phyloP scores from a whole-genome alignment of 768 basidiomycete genomes.

The Tubosaeta sp. region DNA sequence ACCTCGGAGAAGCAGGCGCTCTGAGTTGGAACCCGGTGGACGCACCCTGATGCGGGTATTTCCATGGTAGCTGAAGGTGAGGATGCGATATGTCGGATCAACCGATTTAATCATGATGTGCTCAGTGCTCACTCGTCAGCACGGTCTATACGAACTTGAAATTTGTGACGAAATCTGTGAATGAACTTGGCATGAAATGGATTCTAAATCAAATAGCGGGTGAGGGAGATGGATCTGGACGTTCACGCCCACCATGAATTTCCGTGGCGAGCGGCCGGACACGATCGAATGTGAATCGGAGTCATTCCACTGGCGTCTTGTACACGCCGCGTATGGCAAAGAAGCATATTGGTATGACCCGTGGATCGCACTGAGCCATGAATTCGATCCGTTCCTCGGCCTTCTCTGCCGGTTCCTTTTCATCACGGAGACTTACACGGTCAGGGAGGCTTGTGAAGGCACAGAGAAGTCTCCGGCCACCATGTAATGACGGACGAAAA shows the following conservation, averaged over 20 bases:
- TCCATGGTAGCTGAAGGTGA: neutral
- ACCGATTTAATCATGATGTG: too few relatives aligned
- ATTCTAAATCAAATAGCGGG: neutral
- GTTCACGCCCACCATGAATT: neutral
- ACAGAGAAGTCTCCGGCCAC: neutral
- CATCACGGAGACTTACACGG: neutral
- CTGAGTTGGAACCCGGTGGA: conserved; percentile 85
- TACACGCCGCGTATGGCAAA: neutral
- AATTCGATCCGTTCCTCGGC: neutral
- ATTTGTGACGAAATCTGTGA: neutral
- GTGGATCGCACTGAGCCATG: neutral
- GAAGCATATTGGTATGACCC: neutral
- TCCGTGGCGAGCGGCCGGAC: neutral
- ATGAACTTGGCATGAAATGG: neutral
- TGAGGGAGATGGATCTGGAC: neutral
- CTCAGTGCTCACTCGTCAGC: neutral
- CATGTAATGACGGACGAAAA: neutral
- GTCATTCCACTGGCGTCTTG: neutral
- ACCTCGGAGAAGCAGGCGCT: conserved; percentile 68
- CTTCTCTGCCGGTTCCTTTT: neutral
- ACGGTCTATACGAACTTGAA: neutral
- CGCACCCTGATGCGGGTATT: conserved; percentile 27
- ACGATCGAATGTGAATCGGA: neutral
- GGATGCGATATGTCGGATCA: neutral
- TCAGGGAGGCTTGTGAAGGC: neutral